Evolutionary conservation across 192 early-diverging fungal genomes (phyloP), one percentile per base, ranked within the genome.

Genomic region (Pilobolus umbonatus): DNA sequence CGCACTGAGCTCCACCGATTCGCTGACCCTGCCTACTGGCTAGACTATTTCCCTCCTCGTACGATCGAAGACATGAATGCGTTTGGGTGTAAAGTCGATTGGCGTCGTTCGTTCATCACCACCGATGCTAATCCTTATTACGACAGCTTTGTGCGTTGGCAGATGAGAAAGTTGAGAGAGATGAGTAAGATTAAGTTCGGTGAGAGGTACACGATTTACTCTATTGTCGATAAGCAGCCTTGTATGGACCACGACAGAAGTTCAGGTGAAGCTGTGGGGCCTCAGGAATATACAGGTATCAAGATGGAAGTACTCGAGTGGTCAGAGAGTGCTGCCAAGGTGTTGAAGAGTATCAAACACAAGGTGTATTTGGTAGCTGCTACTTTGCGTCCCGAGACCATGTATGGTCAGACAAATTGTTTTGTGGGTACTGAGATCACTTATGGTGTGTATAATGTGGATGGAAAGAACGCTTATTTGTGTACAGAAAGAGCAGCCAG

Each of bases 351-450:
- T 21, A 74, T 96, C 28, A 79, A 74, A 21, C 84, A 80, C 43
- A 90, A 94, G 74, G 70, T 99, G 22, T 99, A 77, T 72, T 73
- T 96, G 57, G 92, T 98, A 12, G 95, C 97, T 19, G 97, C 91
- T 44, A 99, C 97, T 49, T 76, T 98, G 50, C 83, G 94, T 28
- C 97, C 97, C 3, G 97, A 99, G 77, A 99, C 97, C 66, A 99
- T 99, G 95, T 97, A 98, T 67, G 97, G 93, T 55, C 94, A 98
- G 73, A 99, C 94, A 55, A 98, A 98, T 76, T 98, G 95, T 74
- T 98, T 87, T 68, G 93, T 98, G 25, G 94, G 93, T 52, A 81
- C 85, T n/a, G 86, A 89, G 30, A 76, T 99, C 57, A 86, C 82
- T 39, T 99, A 99, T 64, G 93, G 94, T 30, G 76, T 99, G 61